Conservation (phyloP, 192 early-diverging fungal species). For the Backusella tuberculispora region DNA sequence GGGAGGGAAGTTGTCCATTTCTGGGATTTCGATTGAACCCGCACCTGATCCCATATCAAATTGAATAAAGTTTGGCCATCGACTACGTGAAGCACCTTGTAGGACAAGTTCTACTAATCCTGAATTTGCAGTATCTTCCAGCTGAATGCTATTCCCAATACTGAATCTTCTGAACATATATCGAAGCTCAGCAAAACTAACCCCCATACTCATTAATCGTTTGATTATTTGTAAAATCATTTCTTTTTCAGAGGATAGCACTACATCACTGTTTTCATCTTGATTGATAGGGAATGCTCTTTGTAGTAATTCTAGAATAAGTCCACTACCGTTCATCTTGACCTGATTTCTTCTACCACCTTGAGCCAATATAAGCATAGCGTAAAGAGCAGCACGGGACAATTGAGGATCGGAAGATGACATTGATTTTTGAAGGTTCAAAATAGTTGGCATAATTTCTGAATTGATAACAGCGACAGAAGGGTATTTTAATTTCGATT, state of each 20-base stretch:
- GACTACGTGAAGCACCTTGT: conserved; percentile 52
- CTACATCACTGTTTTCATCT: conserved; percentile 14
- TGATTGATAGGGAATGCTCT: conserved; percentile 36
- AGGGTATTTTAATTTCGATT: conserved; percentile 18
- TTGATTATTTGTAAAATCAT: conserved; percentile 50
- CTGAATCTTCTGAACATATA: conserved; percentile 60
- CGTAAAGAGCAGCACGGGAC: conserved; percentile 35
- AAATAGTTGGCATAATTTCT: conserved; percentile 36
- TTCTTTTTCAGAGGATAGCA: not conserved
- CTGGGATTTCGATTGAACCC: conserved; percentile 49
- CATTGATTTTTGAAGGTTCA: conserved; percentile 38
- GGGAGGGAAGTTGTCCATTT: conserved; percentile 58
- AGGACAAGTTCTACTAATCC: conserved; percentile 56
- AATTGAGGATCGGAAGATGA: conserved; percentile 26
- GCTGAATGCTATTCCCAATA: not conserved
- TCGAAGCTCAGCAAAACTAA: conserved; percentile 55
- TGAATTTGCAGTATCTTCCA: conserved; percentile 38
- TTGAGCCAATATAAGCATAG: conserved; percentile 48
- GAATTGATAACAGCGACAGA: conserved; percentile 37
- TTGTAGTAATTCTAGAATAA: conserved; percentile 48
- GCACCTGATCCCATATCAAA: conserved; percentile 50
- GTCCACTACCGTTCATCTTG: conserved; percentile 52
- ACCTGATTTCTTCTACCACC: conserved; percentile 60
- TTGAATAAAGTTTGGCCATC: conserved; percentile 67
- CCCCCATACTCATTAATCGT: conserved; percentile 59